Evolutionary conservation across 495 filamentous ascomycete species (phyloP).

Genomic region (Recurvomyces mirabilis): DNA sequence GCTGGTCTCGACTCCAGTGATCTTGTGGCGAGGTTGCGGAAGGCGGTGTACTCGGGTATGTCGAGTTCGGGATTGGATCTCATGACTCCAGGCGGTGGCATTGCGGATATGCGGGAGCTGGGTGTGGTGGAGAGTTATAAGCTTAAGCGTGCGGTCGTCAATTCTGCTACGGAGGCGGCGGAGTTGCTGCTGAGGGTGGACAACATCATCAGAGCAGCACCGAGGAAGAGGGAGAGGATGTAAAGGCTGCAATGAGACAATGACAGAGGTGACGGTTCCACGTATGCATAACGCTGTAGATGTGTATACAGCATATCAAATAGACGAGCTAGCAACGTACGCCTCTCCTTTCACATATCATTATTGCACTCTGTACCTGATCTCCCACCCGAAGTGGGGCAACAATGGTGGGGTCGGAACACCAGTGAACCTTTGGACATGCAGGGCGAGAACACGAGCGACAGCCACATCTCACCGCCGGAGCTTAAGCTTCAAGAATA

Average conservation of each 20-base stretch:
- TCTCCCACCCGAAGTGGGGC: too few species aligned
- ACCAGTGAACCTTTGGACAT: neutral
- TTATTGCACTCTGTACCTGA: too few species aligned
- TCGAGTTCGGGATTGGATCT: conserved; percentile 84
- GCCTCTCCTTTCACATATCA: too few species aligned
- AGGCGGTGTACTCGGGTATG: conserved; percentile 89
- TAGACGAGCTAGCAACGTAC: neutral
- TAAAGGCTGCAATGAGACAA: conserved; percentile 18
- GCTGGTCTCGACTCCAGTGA: conserved; percentile 92
- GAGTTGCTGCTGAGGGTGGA: conserved; percentile 80
- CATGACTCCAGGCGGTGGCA: conserved; percentile 78
- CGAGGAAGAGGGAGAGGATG: conserved; percentile 63
- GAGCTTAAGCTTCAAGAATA: too few species aligned
- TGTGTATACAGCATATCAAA: neutral
- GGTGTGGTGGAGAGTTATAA: conserved; percentile 99
- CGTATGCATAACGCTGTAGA: neutral
- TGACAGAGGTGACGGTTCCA: neutral
- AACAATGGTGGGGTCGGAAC: too few species aligned
- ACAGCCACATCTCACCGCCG: too few species aligned
- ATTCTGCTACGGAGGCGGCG: conserved; percentile 86
- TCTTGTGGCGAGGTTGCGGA: conserved; percentile 78
- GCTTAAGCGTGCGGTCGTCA: conserved; percentile 91
- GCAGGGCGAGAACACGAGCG: neutral
- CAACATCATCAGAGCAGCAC: conserved; percentile 74
- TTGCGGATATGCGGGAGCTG: conserved; percentile 90